Percentiles rank a stretch among this genome's conserved stretches.
Conservation (phyloP, 345 rosid species). For the Citrus medica region DNA sequence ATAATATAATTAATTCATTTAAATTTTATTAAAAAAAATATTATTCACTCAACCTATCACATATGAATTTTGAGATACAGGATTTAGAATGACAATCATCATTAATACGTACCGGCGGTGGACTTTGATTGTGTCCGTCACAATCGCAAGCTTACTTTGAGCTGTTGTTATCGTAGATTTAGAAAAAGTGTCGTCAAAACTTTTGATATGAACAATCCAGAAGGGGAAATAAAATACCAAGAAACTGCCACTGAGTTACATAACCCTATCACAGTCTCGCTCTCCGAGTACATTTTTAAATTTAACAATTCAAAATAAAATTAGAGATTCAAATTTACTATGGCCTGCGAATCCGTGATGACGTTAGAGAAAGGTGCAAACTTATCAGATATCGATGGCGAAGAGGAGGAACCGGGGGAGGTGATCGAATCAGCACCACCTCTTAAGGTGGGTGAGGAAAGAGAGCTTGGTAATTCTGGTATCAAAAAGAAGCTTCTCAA, state of each 20-base stretch:
- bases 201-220: not conserved
- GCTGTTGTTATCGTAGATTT: too few relatives aligned
- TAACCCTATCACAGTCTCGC: too few relatives aligned
- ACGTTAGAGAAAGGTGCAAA: conserved; percentile 16
- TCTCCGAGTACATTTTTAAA: too few relatives aligned
- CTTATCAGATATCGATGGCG: conserved; percentile 29
- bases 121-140: too few relatives aligned
- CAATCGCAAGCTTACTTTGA: too few relatives aligned
- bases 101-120: too few relatives aligned
- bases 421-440: conserved; percentile 66
- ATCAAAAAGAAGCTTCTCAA: conserved; percentile 53
- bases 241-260: not conserved
- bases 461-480: conserved; percentile 31
- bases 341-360: conserved; percentile 4
- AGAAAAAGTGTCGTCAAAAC: too few relatives aligned
- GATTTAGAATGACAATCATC: too few relatives aligned
- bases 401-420: conserved; percentile 59
- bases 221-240: not conserved
- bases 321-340: not conserved
- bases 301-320: not conserved
- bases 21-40: too few relatives aligned
- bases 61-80: too few relatives aligned
- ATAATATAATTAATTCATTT: too few relatives aligned
- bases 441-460: conserved; percentile 57
- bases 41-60: too few relatives aligned